Conservation (phyloP, 208 protist genomes). For the Acanthamoeba comandoni region DNA sequence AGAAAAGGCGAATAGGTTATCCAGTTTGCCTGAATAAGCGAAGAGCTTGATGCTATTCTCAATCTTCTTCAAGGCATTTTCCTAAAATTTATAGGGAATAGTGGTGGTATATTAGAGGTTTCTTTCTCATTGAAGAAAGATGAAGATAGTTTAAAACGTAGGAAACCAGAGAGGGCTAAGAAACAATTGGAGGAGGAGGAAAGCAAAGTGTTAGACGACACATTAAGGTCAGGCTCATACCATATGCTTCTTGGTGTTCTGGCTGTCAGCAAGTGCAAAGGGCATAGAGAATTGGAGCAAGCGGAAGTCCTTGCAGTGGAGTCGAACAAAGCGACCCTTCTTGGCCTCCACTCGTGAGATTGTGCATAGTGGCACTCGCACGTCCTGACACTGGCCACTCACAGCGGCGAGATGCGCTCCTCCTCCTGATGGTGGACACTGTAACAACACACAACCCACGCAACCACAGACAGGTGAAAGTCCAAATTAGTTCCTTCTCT, state of each 20-base stretch:
- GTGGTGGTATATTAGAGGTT: too few species aligned
- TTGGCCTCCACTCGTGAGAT: conserved; percentile 29
- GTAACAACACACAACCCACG: too few species aligned
- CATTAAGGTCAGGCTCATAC: too few species aligned
- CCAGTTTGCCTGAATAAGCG: conserved; percentile 36
- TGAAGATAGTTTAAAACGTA: too few species aligned
- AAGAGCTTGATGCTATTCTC: conserved; percentile 27
- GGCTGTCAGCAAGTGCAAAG: conserved; percentile 3
- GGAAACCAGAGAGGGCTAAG: too few species aligned
- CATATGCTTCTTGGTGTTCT: conserved; percentile 67
- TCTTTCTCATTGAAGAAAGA: too few species aligned
- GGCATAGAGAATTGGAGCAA: conserved; percentile 43
- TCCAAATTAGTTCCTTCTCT: too few species aligned
- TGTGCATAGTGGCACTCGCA: conserved; percentile 21
- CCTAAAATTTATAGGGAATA: too few species aligned
- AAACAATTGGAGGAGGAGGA: too few species aligned
- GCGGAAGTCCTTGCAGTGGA: conserved; percentile 64
- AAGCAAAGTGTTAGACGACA: too few species aligned
- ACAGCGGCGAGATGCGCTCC: background rate
- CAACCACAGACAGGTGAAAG: background rate
- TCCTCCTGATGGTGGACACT: too few species aligned
- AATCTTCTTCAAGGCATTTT: conserved; percentile 33
- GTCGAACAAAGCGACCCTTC: conserved; percentile 17
- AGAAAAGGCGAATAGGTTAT: conserved; percentile 47
- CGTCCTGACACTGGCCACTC: conserved; percentile 25